phyloP scores from a whole-genome alignment of 2,329 filamentous ascomycete species.

The Stemphylium beticola region DNA sequence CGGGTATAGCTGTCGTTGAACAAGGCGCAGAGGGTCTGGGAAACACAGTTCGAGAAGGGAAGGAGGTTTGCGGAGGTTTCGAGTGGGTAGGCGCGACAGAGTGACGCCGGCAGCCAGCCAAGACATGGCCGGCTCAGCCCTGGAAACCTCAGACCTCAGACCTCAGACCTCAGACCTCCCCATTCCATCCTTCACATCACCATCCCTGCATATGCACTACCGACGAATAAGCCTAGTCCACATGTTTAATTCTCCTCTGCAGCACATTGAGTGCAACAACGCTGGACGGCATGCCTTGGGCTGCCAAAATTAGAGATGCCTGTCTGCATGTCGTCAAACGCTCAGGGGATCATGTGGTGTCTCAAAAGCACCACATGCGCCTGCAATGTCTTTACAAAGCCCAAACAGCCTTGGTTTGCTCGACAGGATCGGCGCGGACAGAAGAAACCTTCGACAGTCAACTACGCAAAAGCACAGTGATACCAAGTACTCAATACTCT shows the following conservation, averaged over 20 bases:
- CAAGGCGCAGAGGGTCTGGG: constrained; percentile 1
- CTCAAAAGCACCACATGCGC: constrained; percentile 14
- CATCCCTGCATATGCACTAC: constrained; percentile 13
- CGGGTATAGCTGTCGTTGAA: not conserved
- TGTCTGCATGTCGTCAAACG: constrained; percentile 27
- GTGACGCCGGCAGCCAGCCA: constrained; percentile 17
- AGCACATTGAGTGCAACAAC: constrained; percentile 1
- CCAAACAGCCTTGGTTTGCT: constrained; percentile 9
- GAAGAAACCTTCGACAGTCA: constrained; percentile 4
- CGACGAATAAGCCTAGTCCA: constrained; percentile 7
- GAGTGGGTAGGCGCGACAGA: constrained; percentile 16
- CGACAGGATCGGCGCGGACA: constrained; percentile 3
- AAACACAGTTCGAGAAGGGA: constrained; percentile 1
- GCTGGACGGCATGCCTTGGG: not conserved
- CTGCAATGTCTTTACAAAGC: not conserved
- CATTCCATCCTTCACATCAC: constrained; percentile 4
- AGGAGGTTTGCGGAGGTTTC: constrained; percentile 12
- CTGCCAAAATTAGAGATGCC: constrained; percentile 26
- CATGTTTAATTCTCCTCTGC: constrained; percentile 12
- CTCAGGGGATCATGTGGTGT: constrained; percentile 22
- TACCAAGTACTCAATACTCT: not conserved
- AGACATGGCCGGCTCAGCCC: constrained; percentile 14
- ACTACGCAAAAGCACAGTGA: not conserved
- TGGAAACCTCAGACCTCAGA: constrained; percentile 10
- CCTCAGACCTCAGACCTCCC: not conserved